Evolutionary conservation across 2,329 filamentous ascomycete species (phyloP).

Genomic region (Fusarium sp.): DNA sequence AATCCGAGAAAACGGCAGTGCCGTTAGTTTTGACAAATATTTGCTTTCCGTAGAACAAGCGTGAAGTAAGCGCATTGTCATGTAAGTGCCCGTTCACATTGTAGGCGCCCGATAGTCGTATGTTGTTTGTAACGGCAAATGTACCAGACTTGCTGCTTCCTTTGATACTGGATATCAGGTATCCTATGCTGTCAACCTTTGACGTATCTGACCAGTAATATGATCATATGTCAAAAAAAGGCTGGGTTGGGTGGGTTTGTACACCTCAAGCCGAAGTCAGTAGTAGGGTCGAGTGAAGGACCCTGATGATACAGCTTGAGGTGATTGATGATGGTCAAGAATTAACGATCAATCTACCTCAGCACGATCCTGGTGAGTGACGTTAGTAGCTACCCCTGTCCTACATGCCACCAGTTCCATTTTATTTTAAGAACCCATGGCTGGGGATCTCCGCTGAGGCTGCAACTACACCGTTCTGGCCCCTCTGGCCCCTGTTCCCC

Average conservation of each 20-base stretch:
- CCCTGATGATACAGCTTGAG: not conserved
- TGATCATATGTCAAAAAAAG: not conserved
- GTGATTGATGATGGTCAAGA: slow-evolving; percentile 4
- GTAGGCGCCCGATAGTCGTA: not conserved
- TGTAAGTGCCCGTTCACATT: not conserved
- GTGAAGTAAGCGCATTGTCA: not conserved
- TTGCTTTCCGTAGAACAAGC: not conserved
- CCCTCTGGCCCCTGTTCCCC: not conserved
- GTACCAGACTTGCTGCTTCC: not conserved
- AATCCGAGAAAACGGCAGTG: not conserved
- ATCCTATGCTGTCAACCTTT: not conserved
- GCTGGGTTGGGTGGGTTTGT: not conserved
- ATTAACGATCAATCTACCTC: slow-evolving; percentile 23
- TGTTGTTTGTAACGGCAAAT: not conserved
- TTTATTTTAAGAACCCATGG: slow-evolving; percentile 19
- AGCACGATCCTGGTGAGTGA: slow-evolving; percentile 11
- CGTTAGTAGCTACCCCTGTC: not conserved
- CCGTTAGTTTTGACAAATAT: not conserved
- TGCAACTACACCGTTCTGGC: slow-evolving; percentile 7
- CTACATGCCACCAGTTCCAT: slow-evolving; percentile 3
- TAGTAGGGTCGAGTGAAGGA: not conserved
- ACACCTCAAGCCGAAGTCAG: not conserved
- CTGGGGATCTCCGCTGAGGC: not conserved
- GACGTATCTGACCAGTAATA: not conserved
- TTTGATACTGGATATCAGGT: not conserved